phyloP scores from a whole-genome alignment of 1,284 basidiomycete genomes.

The Apiotrichum sp. region DNA sequence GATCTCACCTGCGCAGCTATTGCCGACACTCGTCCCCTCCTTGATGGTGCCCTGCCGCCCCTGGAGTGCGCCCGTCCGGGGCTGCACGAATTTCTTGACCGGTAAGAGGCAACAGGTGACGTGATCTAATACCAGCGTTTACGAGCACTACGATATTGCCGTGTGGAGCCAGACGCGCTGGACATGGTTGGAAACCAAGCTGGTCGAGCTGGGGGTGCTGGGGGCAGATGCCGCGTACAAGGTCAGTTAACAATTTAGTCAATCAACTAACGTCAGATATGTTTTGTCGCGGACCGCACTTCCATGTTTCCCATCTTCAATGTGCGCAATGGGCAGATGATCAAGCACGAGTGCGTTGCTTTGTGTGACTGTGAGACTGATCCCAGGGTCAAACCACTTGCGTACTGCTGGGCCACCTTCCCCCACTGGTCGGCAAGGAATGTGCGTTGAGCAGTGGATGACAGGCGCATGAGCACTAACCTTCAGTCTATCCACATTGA shows the following conservation, averaged over 20 bases:
- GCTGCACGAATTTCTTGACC: slow-evolving; percentile 69
- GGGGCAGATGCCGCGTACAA: slow-evolving; percentile 63
- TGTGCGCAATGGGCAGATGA: slow-evolving; percentile 63
- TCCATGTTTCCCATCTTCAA: slow-evolving; percentile 79
- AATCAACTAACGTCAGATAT: slow-evolving; percentile 19
- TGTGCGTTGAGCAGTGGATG: slow-evolving; percentile 1
- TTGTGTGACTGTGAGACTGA: neutral
- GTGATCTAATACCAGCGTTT: slow-evolving; percentile 49
- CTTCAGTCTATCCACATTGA: slow-evolving; percentile 71
- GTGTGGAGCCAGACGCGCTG: slow-evolving; percentile 77
- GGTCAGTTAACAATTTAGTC: slow-evolving; percentile 44
- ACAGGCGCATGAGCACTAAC: slow-evolving; percentile 1
- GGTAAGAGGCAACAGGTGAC: slow-evolving; percentile 24
- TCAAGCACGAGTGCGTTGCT: slow-evolving; percentile 57
- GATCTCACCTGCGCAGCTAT: slow-evolving; percentile 53
- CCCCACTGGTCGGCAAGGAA: slow-evolving; percentile 58
- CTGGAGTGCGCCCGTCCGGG: slow-evolving; percentile 72
- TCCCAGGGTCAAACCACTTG: slow-evolving; percentile 64
- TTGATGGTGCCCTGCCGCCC: slow-evolving; percentile 67
- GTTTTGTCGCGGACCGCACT: slow-evolving; percentile 69
- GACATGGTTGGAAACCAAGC: slow-evolving; percentile 86
- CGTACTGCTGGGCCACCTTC: slow-evolving; percentile 81
- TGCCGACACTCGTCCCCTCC: slow-evolving; percentile 72
- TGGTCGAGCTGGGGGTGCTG: slow-evolving; percentile 80
- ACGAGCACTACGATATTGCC: slow-evolving; percentile 76